Evolutionary conservation across 1,284 basidiomycete species (phyloP).

Genomic region (Irpex sp.): DNA sequence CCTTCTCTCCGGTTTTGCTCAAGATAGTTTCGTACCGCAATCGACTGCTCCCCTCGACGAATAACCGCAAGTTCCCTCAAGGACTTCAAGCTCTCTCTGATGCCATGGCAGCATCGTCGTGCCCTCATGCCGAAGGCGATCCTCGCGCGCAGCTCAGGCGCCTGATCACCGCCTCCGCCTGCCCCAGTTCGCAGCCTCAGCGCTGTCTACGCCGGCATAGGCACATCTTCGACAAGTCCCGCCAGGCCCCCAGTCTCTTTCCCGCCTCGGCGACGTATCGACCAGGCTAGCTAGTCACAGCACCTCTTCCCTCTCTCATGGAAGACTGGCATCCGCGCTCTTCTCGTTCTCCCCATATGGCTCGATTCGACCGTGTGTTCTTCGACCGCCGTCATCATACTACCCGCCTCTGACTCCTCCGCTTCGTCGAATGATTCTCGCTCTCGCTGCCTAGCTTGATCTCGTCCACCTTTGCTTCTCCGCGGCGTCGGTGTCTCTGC

Average conservation of each 20-base stretch:
- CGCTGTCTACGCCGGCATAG: slow-evolving; percentile 4
- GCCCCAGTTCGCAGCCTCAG: slow-evolving; percentile 8
- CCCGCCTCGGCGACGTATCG: slow-evolving; percentile 10
- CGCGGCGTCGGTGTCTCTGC: slow-evolving; percentile 20
- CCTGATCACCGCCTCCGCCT: slow-evolving; percentile 26
- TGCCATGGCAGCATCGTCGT: slow-evolving; percentile 13
- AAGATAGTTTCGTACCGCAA: slow-evolving; percentile 17
- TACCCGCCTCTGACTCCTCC: slow-evolving; percentile 18
- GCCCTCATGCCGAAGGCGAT: slow-evolving; percentile 17
- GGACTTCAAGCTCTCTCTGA: slow-evolving; percentile 8
- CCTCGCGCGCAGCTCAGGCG: slow-evolving; percentile 19
- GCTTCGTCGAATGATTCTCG: neutral
- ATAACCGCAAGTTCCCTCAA: slow-evolving; percentile 8
- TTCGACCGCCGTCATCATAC: slow-evolving; percentile 16
- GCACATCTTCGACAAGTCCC: slow-evolving; percentile 13
- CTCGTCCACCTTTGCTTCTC: slow-evolving; percentile 16
- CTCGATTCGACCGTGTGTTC: slow-evolving; percentile 7
- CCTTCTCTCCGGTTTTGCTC: slow-evolving; percentile 23
- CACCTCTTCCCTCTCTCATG: neutral
- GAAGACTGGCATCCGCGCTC: slow-evolving; percentile 14
- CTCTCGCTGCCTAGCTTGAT: slow-evolving; percentile 6
- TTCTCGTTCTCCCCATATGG: neutral
- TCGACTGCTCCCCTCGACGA: slow-evolving; percentile 17
- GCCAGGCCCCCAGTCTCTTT: slow-evolving; percentile 13
- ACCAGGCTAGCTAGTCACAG: slow-evolving; percentile 13